Evolutionary conservation across 305 asterid genomes (phyloP), one percentile per base, ranked within the genome.

Genomic region (Plantago lanceolata): DNA sequence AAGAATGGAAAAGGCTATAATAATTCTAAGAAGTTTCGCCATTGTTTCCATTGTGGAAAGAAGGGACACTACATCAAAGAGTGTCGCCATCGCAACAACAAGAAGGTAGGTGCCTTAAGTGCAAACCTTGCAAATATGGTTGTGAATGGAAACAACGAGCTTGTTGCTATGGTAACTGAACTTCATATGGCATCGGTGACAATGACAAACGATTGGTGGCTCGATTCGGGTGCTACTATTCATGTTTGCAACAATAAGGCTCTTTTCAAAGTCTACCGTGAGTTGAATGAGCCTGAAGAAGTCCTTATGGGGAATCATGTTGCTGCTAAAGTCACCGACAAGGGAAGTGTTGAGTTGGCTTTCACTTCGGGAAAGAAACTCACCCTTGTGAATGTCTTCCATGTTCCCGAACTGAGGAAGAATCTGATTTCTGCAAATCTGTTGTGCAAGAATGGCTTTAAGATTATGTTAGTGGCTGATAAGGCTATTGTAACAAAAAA

Each of bases 11-110:
- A 24, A 24, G 28, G 28, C 3, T 1, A 1, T 15, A 55, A 55
- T 2, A 26, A 26, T 29, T 26, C 26, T 0, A 55, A 55, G 40
- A 55, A 55, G 19, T 11, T 20, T 13, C 37, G 44, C 4, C 31
- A n/a, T 0, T 55, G 59, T 55, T 26, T 20, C 8, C 60, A 55
- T 55, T 28, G 60, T 55, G 60, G 44, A 55, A 55, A 52, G 57
- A 52, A 18, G 7, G 57, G 33, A 12, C 33, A 52, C 57, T 52
- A 52, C 16, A 52, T 52, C 31, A 19, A 21, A 1, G 57, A 52
- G n/a, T 52, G 57, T 24, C 28, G 28, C 28, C 28, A 24, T 24
- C 28, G 28, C 1, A 24, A 24, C 28, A 33, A 33, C 40, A 33
- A 4, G 40, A 33, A 1, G 6, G 1, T 33, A 2, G 40, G 8